Percentiles rank a stretch among this genome's conserved stretches.
Evolutionary conservation across 2,329 filamentous ascomycete species (phyloP).

Genomic region (Bipolaris sorokiniana): DNA sequence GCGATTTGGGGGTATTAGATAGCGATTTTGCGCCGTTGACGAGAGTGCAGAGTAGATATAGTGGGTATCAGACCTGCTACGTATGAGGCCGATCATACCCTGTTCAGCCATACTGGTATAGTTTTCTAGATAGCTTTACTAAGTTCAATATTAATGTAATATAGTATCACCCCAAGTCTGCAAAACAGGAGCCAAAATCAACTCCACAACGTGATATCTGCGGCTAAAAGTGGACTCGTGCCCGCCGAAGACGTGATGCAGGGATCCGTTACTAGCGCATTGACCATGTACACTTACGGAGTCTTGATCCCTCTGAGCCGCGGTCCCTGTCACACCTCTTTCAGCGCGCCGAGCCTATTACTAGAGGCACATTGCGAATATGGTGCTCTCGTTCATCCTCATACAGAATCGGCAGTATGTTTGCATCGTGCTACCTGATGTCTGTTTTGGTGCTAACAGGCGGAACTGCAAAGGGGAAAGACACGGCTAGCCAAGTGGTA

Average conservation of each 20-base stretch:
- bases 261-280: slow-evolving; percentile 10
- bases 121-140: neutral
- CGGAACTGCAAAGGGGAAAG: slow-evolving; percentile 73
- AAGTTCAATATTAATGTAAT: neutral
- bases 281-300: slow-evolving; percentile 7
- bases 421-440: neutral
- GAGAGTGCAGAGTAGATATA: slow-evolving; percentile 22
- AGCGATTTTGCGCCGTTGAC: slow-evolving; percentile 25
- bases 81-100: neutral
- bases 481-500: slow-evolving; percentile 99
- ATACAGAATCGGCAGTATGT: slow-evolving; percentile 85
- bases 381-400: slow-evolving; percentile 83
- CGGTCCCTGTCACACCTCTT: slow-evolving; percentile 5
- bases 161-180: neutral
- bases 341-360: slow-evolving; percentile 16
- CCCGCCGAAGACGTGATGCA: slow-evolving; percentile 9
- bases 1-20: neutral
- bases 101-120: neutral
- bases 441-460: neutral
- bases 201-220: neutral
- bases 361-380: slow-evolving; percentile 34
- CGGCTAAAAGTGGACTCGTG: slow-evolving; percentile 23
- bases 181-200: neutral
- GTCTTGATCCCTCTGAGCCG: slow-evolving; percentile 1
- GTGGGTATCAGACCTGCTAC: neutral